Evolutionary conservation across 2,329 filamentous ascomycete species (phyloP).

Genomic region (Claviceps pusilla): DNA sequence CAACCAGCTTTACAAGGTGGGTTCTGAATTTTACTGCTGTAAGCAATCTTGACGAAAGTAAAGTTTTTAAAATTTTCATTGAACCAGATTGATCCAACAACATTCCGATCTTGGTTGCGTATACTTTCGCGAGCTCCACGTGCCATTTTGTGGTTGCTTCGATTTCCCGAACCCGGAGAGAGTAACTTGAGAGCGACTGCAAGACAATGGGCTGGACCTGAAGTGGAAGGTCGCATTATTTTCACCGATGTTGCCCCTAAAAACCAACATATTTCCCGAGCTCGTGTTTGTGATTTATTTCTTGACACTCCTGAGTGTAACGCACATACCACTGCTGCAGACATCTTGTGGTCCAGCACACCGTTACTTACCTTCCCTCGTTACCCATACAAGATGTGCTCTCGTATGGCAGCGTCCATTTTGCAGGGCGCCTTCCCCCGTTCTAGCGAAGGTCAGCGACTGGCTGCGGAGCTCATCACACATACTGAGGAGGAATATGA

Average conservation of each 20-base stretch:
- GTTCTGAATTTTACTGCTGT: conserved; percentile 7
- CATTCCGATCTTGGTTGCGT: conserved; percentile 87
- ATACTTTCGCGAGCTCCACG: conserved; percentile 77
- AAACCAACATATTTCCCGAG: conserved; percentile 80
- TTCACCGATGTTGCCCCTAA: conserved; percentile 98
- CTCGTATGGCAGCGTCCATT: conserved; percentile 92
- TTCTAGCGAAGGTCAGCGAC: conserved; percentile 46
- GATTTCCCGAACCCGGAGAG: conserved; percentile 89
- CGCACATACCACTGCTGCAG: conserved; percentile 90
- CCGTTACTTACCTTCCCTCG: conserved; percentile 79
- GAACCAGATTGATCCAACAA: conserved; percentile 80
- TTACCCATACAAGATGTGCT: conserved; percentile 98
- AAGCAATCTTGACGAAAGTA: neutral
- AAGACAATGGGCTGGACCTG: conserved; percentile 64
- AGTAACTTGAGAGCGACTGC: conserved; percentile 70
- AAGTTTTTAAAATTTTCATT: neutral
- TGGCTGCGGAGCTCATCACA: conserved; percentile 63
- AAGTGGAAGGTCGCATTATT: conserved; percentile 72
- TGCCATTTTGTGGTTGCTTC: conserved; percentile 85
- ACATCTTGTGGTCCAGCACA: conserved; percentile 91
- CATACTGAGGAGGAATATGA: conserved; percentile 73
- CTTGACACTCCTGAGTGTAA: conserved; percentile 97
- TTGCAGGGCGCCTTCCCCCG: conserved; percentile 76
- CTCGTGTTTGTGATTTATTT: conserved; percentile 84
- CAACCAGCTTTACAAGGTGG: conserved; percentile 95